Base-by-base conservation (phyloP, 768 basidiomycete genomes). In the Kwoniella bestiolae region DNA sequence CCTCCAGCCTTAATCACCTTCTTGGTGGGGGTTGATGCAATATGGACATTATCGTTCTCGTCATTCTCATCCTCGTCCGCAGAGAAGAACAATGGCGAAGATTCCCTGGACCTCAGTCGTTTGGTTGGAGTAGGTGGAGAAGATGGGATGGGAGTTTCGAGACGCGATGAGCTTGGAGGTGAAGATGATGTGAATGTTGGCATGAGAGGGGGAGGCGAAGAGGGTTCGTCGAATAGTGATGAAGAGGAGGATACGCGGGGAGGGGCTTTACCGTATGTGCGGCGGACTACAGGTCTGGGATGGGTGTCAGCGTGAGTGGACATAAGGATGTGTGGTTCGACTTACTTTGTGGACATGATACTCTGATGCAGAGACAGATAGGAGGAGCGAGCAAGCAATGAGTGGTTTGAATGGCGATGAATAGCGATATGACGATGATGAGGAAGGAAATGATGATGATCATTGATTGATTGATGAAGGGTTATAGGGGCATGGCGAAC, bases 181-280 rank as follows among this genome's bases (percentile, higher is more conserved):
- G 67, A 56, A 1, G 63, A 66, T 29, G 60, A 63, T 51, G 16
- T 35, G 23, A 50, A 18, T 28, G 9, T 59, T 12, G 50, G 32
- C 49, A 11, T 0, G 12, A 41, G 55, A 18, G 44, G 26, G 6
- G 60, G 32, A n/a, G 68, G 59, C 29, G 55, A 38, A 25, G 64
- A 55, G 8, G 55, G 55, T 7, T 21, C 5, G n/a, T 64, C 67
- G 44, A 60, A 59, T n/a, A 65, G 23, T 23, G 53, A 46, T 8
- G 29, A 50, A 2, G 62, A 62, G n/a, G 67, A 63, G 7, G 69
- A 56, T 23, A 34, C 26, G 2, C 65, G 25, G 9, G 65, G 55
- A 2, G 56, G 53, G 3, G 50, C 31, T 58, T 58, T 62, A 35
- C 74, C 74, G 49, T 76, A 76, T 57, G 74, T 76, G 49, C 74